Conservation (phyloP, 2,329 filamentous ascomycete genomes). For the Sporothrix curviconia region DNA sequence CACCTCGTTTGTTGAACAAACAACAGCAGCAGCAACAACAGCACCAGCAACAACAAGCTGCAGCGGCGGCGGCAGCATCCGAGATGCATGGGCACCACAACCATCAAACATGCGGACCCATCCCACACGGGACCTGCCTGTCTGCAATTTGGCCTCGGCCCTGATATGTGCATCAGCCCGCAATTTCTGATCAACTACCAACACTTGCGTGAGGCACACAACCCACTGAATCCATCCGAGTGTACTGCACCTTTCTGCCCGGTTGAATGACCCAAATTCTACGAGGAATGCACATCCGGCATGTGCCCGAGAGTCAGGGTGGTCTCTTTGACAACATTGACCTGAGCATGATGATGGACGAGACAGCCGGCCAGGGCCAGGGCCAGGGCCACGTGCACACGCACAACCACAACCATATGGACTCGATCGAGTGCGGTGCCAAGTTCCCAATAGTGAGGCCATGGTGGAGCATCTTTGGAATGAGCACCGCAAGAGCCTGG, state of each 20-base stretch:
- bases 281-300: conserved; percentile 20
- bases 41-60: neutral
- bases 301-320: conserved; percentile 1
- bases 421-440: conserved; percentile 18
- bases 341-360: conserved; percentile 3
- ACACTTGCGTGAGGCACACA: conserved; percentile 19
- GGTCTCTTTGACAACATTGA: conserved; percentile 16
- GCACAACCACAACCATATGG: neutral
- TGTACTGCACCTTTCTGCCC: conserved; percentile 18
- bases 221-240: conserved; percentile 16
- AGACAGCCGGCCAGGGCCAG: neutral
- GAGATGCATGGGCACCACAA: neutral
- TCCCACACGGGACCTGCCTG: neutral
- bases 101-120: neutral
- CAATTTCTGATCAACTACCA: conserved; percentile 20
- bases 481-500: conserved; percentile 15
- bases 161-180: conserved; percentile 19
- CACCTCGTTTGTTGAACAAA: conserved; percentile 15
- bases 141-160: conserved; percentile 10
- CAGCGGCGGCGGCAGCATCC: neutral
- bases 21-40: conserved; percentile 5
- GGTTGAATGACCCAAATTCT: conserved; percentile 20
- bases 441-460: conserved; percentile 19
- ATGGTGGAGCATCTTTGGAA: conserved; percentile 21
- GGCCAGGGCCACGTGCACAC: neutral